A percentile compares a stretch with the other conserved stretches of the same genome.
These are phyloP conservation scores for Globisporangium irregulare DNA, from an alignment of 352 stramenopile species.

Conservation along the genomic window DNA sequence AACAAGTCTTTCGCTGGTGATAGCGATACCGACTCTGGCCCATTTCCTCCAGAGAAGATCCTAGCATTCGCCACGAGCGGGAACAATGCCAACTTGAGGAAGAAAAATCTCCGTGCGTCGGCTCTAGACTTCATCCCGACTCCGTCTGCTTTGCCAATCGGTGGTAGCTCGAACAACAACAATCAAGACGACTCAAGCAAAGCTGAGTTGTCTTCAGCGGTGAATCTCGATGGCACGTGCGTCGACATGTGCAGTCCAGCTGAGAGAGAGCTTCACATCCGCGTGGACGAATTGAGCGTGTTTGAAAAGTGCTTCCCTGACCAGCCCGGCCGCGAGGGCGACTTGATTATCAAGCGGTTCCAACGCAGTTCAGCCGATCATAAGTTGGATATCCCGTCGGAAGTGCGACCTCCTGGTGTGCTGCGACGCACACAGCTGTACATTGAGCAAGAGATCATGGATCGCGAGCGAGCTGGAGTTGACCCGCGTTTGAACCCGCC, in stretches of 20 bases:
- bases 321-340: slow-evolving; percentile 46
- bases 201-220: slow-evolving; percentile 51
- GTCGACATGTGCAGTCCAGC: slow-evolving; percentile 83
- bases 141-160: neutral
- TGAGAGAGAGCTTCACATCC: slow-evolving; percentile 82
- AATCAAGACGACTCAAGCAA: slow-evolving; percentile 40
- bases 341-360: slow-evolving; percentile 87
- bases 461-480: slow-evolving; percentile 56
- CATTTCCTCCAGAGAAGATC: slow-evolving; percentile 6
- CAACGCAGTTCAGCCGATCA: slow-evolving; percentile 84
- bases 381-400: slow-evolving; percentile 79
- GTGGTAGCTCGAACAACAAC: neutral
- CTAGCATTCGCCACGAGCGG: neutral
- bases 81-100: slow-evolving; percentile 23
- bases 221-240: slow-evolving; percentile 73
- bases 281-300: slow-evolving; percentile 80
- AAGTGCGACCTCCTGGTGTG: slow-evolving; percentile 77
- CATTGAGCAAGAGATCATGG: slow-evolving; percentile 85
- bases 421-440: slow-evolving; percentile 80
- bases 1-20: neutral
- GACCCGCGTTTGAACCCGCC: slow-evolving; percentile 74
- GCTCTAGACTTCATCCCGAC: neutral
- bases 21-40: slow-evolving; percentile 15
- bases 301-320: slow-evolving; percentile 84
- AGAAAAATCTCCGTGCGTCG: slow-evolving; percentile 22